These are phyloP conservation scores for Aspergillus biplanus DNA, from an alignment of 495 filamentous ascomycete genomes.

Conservation along the genomic window DNA sequence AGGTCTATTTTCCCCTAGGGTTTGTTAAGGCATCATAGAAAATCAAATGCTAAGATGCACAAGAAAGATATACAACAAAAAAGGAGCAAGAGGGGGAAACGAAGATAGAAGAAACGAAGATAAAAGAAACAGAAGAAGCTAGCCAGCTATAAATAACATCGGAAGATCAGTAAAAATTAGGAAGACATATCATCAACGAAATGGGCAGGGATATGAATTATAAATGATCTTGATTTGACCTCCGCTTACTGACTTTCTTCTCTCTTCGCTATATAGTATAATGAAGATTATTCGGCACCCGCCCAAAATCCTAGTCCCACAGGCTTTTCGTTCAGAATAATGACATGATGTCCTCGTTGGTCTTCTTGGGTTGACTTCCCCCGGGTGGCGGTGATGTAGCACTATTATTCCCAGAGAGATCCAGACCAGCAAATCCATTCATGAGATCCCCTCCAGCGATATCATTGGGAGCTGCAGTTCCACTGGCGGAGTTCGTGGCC, in stretches of 20 bases:
- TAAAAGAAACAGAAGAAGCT: not conserved
- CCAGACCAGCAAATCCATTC: constrained; percentile 82
- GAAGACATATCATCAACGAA: constrained; percentile 13
- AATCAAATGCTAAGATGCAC: constrained; percentile 7
- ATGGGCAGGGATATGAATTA: not conserved
- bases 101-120: constrained; percentile 1
- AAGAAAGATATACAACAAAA: constrained; percentile 17
- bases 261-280: constrained; percentile 4
- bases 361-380: constrained; percentile 55
- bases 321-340: constrained; percentile 65
- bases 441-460: constrained; percentile 63
- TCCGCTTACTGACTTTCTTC: constrained; percentile 8
- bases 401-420: constrained; percentile 60
- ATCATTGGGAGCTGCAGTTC: constrained; percentile 29
- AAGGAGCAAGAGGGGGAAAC: constrained; percentile 1
- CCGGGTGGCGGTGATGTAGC: constrained; percentile 30
- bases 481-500: constrained; percentile 36
- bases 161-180: constrained; percentile 13
- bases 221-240: constrained; percentile 2
- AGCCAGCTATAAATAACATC: constrained; percentile 6
- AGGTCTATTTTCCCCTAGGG: constrained; percentile 17
- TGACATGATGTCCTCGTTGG: constrained; percentile 87
- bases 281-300: not conserved
- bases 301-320: constrained; percentile 1
- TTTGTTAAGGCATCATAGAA: constrained; percentile 9